These are phyloP conservation scores for Fagus crenata DNA, from an alignment of 306 rosid species.

Conservation along the genomic window DNA sequence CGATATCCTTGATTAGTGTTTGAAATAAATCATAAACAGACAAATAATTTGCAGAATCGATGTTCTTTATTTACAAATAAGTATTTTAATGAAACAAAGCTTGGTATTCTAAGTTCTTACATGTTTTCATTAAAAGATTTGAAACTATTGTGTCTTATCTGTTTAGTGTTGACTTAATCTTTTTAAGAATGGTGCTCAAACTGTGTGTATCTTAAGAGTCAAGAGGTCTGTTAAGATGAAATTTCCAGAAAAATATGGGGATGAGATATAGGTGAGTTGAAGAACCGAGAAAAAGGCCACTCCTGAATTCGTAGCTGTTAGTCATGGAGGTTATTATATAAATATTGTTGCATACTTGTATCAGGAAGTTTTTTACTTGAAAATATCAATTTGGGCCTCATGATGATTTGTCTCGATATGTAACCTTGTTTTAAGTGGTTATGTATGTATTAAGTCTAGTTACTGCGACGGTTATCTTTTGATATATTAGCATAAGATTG, in stretches of 20 bases:
- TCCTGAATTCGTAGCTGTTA: background rate
- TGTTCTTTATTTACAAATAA: background rate
- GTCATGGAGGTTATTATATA: background rate
- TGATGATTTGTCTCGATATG: background rate
- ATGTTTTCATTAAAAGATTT: background rate
- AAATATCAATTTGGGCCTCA: background rate
- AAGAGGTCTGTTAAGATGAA: background rate
- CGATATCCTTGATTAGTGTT: background rate
- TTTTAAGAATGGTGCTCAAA: background rate
- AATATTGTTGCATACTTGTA: background rate
- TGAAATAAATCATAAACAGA: background rate
- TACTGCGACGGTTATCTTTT: background rate
- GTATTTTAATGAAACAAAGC: background rate
- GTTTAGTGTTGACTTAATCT: background rate
- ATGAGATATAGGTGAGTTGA: background rate
- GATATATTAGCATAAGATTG: no score
- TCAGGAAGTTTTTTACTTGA: background rate
- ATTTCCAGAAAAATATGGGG: background rate
- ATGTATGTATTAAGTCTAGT: background rate
- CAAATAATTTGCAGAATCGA: background rate
- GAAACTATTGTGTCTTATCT: background rate
- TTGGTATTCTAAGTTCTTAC: background rate
- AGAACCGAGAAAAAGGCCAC: no score
- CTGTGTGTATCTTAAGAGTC: background rate
- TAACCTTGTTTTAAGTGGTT: background rate